phyloP scores from a whole-genome alignment of 2,329 filamentous ascomycete genomes.

The Tympanopsis confertula region DNA sequence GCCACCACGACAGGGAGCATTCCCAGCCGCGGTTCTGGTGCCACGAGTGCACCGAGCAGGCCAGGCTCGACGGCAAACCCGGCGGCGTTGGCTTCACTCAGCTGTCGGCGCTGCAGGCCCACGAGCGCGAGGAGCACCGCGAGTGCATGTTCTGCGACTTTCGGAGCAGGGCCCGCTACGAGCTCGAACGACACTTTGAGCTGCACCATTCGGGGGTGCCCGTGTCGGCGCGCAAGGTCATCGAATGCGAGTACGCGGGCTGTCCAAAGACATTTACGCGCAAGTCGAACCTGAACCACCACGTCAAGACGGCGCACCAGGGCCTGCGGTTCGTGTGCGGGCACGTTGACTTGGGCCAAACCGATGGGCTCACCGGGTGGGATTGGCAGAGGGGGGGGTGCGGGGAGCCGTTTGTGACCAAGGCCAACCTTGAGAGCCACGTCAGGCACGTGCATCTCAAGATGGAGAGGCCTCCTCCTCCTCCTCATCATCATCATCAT shows the following conservation, averaged over 20 bases:
- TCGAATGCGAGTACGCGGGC: constrained; percentile 52
- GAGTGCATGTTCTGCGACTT: constrained; percentile 66
- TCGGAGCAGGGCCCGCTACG: constrained; percentile 51
- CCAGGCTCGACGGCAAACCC: constrained; percentile 24
- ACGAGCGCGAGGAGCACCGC: constrained; percentile 64
- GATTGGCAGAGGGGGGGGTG: constrained; percentile 52
- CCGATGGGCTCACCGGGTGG: constrained; percentile 51
- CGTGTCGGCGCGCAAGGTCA: constrained; percentile 51
- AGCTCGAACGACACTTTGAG: constrained; percentile 68
- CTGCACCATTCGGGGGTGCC: constrained; percentile 56
- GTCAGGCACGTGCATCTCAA: constrained; percentile 71
- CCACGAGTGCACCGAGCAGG: constrained; percentile 48
- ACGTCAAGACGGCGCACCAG: constrained; percentile 67
- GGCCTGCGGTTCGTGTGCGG: constrained; percentile 70
- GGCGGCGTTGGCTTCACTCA: constrained; percentile 56
- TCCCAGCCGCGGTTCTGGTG: constrained; percentile 64
- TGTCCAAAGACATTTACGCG: constrained; percentile 74
- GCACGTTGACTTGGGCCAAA: constrained; percentile 44
- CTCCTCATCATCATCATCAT: constrained; percentile 5
- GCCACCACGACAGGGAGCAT: constrained; percentile 63
- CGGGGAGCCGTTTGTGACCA: constrained; percentile 64
- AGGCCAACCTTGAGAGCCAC: constrained; percentile 71
- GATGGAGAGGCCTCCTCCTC: constrained; percentile 23
- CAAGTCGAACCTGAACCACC: constrained; percentile 72
- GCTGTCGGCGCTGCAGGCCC: constrained; percentile 57